Evolutionary conservation across 768 basidiomycete genomes (phyloP).

Genomic region (Multifurca ochricompacta): DNA sequence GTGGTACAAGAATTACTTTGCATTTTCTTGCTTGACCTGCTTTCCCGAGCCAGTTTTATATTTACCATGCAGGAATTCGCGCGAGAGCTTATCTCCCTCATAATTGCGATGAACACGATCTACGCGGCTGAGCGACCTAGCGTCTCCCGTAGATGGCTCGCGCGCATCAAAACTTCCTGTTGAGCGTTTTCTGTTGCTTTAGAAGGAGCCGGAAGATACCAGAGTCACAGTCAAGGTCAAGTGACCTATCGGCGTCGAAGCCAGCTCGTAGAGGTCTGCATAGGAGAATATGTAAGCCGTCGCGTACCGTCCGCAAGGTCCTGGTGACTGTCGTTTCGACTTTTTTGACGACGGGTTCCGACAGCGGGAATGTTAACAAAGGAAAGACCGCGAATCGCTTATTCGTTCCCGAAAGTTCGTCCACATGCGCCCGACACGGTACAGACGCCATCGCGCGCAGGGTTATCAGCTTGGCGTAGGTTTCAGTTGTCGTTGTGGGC

Average conservation of each 20-base stretch:
- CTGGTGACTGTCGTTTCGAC: not conserved
- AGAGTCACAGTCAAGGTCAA: not conserved
- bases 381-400: slow-evolving; percentile 34
- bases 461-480: slow-evolving; percentile 53
- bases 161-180: slow-evolving; percentile 29
- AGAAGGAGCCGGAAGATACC: not conserved
- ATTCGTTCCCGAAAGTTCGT: slow-evolving; percentile 71
- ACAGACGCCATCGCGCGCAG: slow-evolving; percentile 60
- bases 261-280: slow-evolving; percentile 18
- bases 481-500: slow-evolving; percentile 68
- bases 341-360: not conserved
- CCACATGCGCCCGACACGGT: slow-evolving; percentile 83
- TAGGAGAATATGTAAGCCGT: slow-evolving; percentile 26
- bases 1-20: too few relatives aligned
- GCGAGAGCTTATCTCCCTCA: slow-evolving; percentile 68
- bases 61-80: slow-evolving; percentile 96
- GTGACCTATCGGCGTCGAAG: slow-evolving; percentile 7
- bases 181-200: slow-evolving; percentile 27
- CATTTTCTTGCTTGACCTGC: slow-evolving; percentile 5
- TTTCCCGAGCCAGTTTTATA: slow-evolving; percentile 60
- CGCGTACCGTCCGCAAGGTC: not conserved
- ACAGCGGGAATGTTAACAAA: slow-evolving; percentile 44
- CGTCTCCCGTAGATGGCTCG: slow-evolving; percentile 24
- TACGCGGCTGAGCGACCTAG: slow-evolving; percentile 55
- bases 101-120: slow-evolving; percentile 78